Conservation (phyloP, 2,329 filamentous ascomycete species). For the Cladosporium sp. region DNA sequence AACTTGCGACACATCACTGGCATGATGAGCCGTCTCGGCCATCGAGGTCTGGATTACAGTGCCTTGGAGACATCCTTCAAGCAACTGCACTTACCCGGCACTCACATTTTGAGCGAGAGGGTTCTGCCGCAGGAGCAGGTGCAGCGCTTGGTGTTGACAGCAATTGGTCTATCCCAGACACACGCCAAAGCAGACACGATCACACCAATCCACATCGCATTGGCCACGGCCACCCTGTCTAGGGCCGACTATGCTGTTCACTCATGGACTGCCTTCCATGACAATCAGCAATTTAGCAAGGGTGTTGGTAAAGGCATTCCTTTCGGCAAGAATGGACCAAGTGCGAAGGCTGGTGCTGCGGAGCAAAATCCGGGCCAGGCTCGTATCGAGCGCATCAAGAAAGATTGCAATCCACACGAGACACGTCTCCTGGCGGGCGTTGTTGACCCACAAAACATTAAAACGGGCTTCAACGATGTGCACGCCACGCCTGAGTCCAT, state of each 20-base stretch:
- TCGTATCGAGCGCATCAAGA: conserved; percentile 47
- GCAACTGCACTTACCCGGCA: conserved; percentile 19
- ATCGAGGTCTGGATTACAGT: not conserved
- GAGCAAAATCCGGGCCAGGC: conserved; percentile 11
- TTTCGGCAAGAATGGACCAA: not conserved
- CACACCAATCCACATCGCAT: conserved; percentile 34
- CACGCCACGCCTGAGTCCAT: conserved; percentile 79
- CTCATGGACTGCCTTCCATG: conserved; percentile 8
- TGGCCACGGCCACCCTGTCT: conserved; percentile 21
- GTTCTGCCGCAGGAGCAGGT: conserved; percentile 59
- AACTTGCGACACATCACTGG: conserved; percentile 63
- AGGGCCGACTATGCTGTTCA: conserved; percentile 18
- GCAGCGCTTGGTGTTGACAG: conserved; percentile 55
- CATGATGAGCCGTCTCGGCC: conserved; percentile 50
- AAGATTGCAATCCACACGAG: conserved; percentile 70
- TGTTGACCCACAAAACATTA: conserved; percentile 74
- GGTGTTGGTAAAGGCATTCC: not conserved
- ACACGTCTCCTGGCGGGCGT: conserved; percentile 77
- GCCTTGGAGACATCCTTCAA: conserved; percentile 9
- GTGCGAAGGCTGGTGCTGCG: not conserved
- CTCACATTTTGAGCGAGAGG: conserved; percentile 44
- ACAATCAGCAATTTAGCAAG: not conserved
- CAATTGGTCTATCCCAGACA: conserved; percentile 47
- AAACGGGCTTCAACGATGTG: conserved; percentile 82
- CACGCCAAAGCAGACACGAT: conserved; percentile 27